Conservation (phyloP, 139 green algal species). For the Closterium sp. region DNA sequence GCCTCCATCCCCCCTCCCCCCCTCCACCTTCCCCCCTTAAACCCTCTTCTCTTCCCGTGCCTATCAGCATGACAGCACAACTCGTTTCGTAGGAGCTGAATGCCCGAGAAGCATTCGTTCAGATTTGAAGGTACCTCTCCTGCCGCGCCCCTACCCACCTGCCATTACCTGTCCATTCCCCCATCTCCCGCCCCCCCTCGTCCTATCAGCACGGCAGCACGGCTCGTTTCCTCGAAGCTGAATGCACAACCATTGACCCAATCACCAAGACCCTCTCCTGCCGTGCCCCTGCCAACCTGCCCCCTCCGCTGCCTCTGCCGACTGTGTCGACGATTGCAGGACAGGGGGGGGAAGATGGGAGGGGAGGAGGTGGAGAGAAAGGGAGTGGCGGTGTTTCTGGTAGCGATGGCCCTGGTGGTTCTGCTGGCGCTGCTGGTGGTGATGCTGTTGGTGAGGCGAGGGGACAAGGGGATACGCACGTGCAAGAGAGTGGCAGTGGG, state of each 20-base stretch:
- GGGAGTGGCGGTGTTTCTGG: not conserved
- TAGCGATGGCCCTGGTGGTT: not conserved
- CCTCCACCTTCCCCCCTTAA: not conserved
- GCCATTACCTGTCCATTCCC: no score
- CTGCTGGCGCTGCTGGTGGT: not conserved
- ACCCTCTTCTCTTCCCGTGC: not conserved
- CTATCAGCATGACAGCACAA: not conserved
- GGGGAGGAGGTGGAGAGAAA: not conserved
- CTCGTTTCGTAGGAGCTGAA: not conserved
- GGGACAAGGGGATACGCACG: not conserved
- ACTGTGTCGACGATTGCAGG: not conserved
- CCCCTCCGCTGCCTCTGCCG: not conserved
- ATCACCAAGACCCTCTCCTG: not conserved
- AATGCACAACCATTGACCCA: no score
- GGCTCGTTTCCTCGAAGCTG: slow-evolving; percentile 51
- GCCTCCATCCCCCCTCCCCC: not conserved
- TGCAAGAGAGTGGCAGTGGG: slow-evolving; percentile 28
- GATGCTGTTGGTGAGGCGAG: no score
- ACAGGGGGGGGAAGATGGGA: not conserved
- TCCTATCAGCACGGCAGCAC: not conserved
- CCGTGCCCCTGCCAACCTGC: no score
- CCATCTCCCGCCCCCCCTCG: no score
- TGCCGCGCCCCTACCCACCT: not conserved
- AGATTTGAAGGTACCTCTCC: no score
- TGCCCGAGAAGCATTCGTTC: no score